Percentiles rank a stretch among this genome's conserved stretches.
Evolutionary conservation across 179 eudicot species (phyloP).

Genomic region (Heliamphora pulchella): DNA sequence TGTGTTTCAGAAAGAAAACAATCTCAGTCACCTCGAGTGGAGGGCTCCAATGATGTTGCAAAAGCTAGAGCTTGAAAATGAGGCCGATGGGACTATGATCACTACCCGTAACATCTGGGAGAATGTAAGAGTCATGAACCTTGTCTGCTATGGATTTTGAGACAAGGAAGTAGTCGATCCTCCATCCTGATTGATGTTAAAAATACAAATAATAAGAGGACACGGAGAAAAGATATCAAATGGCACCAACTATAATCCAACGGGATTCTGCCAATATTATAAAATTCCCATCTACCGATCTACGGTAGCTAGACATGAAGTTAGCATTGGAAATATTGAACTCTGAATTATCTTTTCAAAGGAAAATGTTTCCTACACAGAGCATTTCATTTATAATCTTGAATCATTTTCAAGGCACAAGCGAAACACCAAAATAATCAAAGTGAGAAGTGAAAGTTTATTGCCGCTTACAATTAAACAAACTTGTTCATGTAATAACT

Average conservation of each 20-base stretch:
- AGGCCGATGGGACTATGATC: conserved; percentile 95
- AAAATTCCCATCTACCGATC: background rate
- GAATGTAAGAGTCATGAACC: conserved; percentile 82
- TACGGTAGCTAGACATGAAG: background rate
- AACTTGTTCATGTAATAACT: background rate
- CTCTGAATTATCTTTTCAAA: background rate
- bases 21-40: background rate
- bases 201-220: background rate
- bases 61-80: conserved; percentile 47
- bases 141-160: conserved; percentile 55
- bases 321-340: background rate
- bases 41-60: background rate
- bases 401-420: background rate
- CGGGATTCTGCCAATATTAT: background rate
- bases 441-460: background rate
- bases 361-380: background rate
- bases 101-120: conserved; percentile 86
- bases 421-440: background rate
- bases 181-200: conserved; percentile 63
- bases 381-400: too few species aligned
- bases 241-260: background rate
- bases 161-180: conserved; percentile 80
- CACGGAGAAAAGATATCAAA: background rate
- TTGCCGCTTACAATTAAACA: background rate
- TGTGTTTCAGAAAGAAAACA: background rate